phyloP scores from a whole-genome alignment of 305 asterid species.

The Lippia alba region DNA sequence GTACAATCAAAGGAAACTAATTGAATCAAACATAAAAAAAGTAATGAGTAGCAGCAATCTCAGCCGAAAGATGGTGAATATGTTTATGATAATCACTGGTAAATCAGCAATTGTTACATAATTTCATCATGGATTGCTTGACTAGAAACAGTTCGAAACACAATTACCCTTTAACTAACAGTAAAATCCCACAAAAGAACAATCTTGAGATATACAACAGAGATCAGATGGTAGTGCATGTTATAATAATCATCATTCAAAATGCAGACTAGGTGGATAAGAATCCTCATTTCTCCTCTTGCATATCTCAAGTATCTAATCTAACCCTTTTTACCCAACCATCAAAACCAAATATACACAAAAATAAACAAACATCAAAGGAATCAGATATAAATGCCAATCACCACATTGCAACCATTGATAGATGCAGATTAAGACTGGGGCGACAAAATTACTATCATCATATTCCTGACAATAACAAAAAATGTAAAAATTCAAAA shows the following conservation, averaged over 20 bases:
- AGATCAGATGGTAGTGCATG: constrained; percentile 78
- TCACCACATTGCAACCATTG: constrained; percentile 62
- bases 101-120: constrained; percentile 34
- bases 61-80: constrained; percentile 65
- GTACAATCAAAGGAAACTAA: background rate
- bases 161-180: background rate
- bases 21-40: background rate
- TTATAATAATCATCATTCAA: constrained; percentile 49
- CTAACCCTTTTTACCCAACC: too few relatives aligned
- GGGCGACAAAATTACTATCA: constrained; percentile 63
- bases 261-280: constrained; percentile 48
- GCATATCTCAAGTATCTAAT: constrained; percentile 17
- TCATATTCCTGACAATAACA: constrained; percentile 41
- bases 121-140: constrained; percentile 52
- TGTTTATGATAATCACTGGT: constrained; percentile 44
- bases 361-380: background rate
- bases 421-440: constrained; percentile 59
- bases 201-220: constrained; percentile 32
- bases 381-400: constrained; percentile 54
- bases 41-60: constrained; percentile 33
- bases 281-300: constrained; percentile 51
- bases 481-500: background rate
- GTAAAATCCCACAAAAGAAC: background rate
- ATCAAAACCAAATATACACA: background rate
- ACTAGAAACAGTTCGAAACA: background rate